phyloP scores from a whole-genome alignment of 441 rosid genomes.

The Breynia disticha region DNA sequence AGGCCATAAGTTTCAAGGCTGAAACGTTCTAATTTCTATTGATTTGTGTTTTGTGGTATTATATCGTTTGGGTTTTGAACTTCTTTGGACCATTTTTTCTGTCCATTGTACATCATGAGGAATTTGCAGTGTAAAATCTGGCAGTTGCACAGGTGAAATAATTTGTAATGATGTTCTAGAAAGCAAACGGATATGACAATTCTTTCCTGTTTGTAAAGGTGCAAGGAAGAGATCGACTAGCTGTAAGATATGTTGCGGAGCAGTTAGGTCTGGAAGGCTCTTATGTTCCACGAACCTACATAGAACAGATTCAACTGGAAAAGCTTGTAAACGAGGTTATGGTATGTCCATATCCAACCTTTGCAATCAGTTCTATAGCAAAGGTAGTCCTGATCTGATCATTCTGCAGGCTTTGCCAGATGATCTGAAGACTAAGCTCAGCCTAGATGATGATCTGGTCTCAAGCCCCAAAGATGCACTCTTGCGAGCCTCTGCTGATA shows the following conservation, averaged over 20 bases:
- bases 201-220: constrained; percentile 33
- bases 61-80: no score
- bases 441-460: constrained; percentile 70
- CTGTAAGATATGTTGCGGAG: constrained; percentile 55
- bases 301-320: constrained; percentile 92
- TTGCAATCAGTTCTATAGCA: constrained; percentile 13
- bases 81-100: no score
- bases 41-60: no score
- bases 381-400: constrained; percentile 20
- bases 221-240: constrained; percentile 84
- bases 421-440: constrained; percentile 72
- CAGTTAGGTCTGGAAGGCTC: constrained; percentile 89
- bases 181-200: neutral
- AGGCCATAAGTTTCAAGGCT: no score
- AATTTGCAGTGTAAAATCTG: no score
- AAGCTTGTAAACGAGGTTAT: constrained; percentile 81
- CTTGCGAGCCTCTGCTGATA: constrained; percentile 59
- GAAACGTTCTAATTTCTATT: no score
- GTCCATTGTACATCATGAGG: no score
- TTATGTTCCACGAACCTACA: constrained; percentile 80
- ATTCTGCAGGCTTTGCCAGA: constrained; percentile 75
- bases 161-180: neutral
- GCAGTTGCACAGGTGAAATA: neutral
- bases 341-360: constrained; percentile 41
- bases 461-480: constrained; percentile 83